Evolutionary conservation across 202 grass and related monocot genomes (phyloP), one percentile per base, ranked within the genome.

Genomic region (Brachypodium distachyon): DNA sequence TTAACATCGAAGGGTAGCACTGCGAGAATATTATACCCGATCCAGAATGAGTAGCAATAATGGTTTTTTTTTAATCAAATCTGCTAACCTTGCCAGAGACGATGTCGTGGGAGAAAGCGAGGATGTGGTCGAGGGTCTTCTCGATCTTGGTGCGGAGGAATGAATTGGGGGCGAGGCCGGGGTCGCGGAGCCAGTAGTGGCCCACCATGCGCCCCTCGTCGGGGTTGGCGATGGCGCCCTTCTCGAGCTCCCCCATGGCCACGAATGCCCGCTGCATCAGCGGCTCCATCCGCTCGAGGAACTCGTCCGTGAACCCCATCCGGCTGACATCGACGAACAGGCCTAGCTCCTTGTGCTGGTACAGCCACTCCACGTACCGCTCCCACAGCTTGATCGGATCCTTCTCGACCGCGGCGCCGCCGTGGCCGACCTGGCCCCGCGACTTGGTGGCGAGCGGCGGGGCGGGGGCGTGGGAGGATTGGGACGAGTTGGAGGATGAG

Each of bases 321-420:
- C 96, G 83, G 79, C 96, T 99, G 54, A 99, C 91, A 67, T 99
- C 96, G 26, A 99, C 83, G 82, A 92, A 93, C 77, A 99, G 61
- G 27, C 92, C 92, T 7, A 99, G 96, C 41, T 93, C 89, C 92
- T 99, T 99, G 91, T 99, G 96, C 89, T 96, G 92, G 89, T 99
- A 99, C 8, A 99, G 74, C 96, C 96, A 99, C 66, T 96, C 87
- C 17, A 96, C 81, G 61, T 96, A 99, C 17, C 96, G 77, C 34
- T 89, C 81, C 96, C 96, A 99, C 21, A 96, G 89, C 34, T 78
- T 92, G 70, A 91, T 76, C 55, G 96, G 92, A 55, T 99, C 92
- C 81, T 99, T 99, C 85, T 96, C 92, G 26, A 99, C 78, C 12
- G 76, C 38, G 7, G 43, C 48, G 55, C 28, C 4, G 29, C 48